Percentiles rank a stretch among this genome's conserved stretches.
Conservation (phyloP, 306 rosid species). For the Vigna radiata region DNA sequence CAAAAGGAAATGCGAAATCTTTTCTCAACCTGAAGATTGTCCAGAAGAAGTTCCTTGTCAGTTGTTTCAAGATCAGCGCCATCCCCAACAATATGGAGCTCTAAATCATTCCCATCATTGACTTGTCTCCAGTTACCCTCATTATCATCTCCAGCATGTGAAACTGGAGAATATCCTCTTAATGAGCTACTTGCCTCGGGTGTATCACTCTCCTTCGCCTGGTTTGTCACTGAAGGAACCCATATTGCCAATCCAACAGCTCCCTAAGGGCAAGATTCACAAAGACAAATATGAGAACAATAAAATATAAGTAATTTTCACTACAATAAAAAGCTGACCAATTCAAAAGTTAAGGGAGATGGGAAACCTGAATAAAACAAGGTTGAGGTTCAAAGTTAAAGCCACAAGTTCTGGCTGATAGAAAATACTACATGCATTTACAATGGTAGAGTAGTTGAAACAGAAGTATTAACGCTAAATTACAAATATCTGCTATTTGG, state of each 20-base stretch:
- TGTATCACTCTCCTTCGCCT: slow-evolving; percentile 67
- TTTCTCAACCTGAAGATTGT: slow-evolving; percentile 71
- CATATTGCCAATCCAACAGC: slow-evolving; percentile 99
- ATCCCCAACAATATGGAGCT: slow-evolving; percentile 65
- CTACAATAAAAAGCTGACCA: background rate
- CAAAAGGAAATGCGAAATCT: slow-evolving; percentile 28
- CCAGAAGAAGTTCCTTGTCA: slow-evolving; percentile 74
- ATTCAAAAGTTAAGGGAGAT: slow-evolving; percentile 16
- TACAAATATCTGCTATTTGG: slow-evolving; percentile 19
- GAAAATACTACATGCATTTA: slow-evolving; percentile 20
- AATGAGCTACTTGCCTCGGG: slow-evolving; percentile 60
- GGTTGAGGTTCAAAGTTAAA: slow-evolving; percentile 39
- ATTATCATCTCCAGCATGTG: slow-evolving; percentile 60
- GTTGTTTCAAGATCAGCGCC: slow-evolving; percentile 56
- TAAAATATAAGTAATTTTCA: slow-evolving; percentile 26
- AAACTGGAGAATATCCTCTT: slow-evolving; percentile 75
- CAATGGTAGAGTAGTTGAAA: slow-evolving; percentile 35
- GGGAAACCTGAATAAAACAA: slow-evolving; percentile 33
- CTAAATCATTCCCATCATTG: slow-evolving; percentile 60
- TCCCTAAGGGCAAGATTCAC: slow-evolving; percentile 62
- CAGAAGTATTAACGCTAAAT: slow-evolving; percentile 2
- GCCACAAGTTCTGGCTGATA: slow-evolving; percentile 15
- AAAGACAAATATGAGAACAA: slow-evolving; percentile 12
- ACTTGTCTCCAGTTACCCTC: slow-evolving; percentile 54
- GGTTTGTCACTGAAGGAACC: slow-evolving; percentile 97